Base-by-base conservation (phyloP, 78 protist genomes). In the Dictyostelium purpureum region DNA sequence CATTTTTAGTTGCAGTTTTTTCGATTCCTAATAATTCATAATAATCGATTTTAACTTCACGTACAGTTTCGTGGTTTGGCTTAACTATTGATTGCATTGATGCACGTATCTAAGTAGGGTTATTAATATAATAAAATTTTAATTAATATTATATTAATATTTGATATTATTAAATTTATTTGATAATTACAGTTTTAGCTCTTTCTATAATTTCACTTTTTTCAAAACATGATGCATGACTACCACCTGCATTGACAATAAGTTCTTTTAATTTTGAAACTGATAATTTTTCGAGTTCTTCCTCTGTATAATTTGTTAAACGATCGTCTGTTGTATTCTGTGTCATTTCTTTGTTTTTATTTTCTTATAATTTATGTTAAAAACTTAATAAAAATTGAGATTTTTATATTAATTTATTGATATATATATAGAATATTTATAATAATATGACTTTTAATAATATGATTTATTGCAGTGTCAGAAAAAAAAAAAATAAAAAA, bases 1-100 rank as follows among this genome's bases (percentile, higher is more conserved):
- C 90, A 19, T 42, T n/a, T n/a, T 16, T 49, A 19, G 80, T 83
- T 31, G 90, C 90, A 52, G 67, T 83, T 0, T 71, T 71, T 18
- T 7, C 14, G 16, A 83, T 75, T 40, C 49, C 61, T 28, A 83
- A 56, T 19, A 83, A 61, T 59, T 83, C 90, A 56, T 83, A 83
- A 56, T 70, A 83, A 28, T 83, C 90, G 0, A 71, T 26, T 31
- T 59, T 83, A 28, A 43, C 67, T 24, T 69, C 26, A 45, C 57
- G 49, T 31, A 66, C 75, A 11, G 10, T 37, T 38, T 76, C 70
- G 21, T 56, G 71, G 10, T 37, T n/a, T 37, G 66, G 70, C 38
- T 37, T 51, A 28, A 51, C 82, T 24, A 76, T 21, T 37, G 77
- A 78, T 81, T 81, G 89, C 54, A 71, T 45, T 56, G 73, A 37